These are phyloP conservation scores for Penicillium coprophilum DNA, from an alignment of 495 filamentous ascomycete genomes.

Conservation along the genomic window DNA sequence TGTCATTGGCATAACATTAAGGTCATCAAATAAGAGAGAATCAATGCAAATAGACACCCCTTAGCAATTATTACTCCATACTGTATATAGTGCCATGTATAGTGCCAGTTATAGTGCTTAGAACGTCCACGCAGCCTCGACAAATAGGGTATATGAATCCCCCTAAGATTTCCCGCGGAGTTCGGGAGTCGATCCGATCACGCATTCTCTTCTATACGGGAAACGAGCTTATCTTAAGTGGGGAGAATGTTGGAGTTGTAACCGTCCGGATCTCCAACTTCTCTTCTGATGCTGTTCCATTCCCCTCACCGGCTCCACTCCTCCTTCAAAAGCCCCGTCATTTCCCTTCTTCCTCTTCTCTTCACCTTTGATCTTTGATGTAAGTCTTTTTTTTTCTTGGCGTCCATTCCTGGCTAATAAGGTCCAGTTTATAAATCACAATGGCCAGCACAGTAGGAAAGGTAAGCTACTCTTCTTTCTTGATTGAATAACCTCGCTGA, in stretches of 20 bases:
- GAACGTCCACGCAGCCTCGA: background rate
- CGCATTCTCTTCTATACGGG: slow-evolving; percentile 14
- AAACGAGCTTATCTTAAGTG: slow-evolving; percentile 5
- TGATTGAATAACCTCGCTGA: slow-evolving; percentile 13
- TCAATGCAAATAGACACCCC: background rate
- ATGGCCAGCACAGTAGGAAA: slow-evolving; percentile 58
- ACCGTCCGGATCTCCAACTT: slow-evolving; percentile 12
- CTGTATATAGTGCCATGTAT: no score
- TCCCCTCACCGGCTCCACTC: slow-evolving; percentile 29
- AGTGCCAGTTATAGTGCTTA: background rate
- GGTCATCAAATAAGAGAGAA: background rate
- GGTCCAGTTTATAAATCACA: slow-evolving; percentile 5
- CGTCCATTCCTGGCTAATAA: background rate
- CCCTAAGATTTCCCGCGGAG: background rate
- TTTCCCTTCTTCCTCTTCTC: slow-evolving; percentile 9
- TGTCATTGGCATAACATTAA: background rate
- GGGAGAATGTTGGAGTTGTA: background rate
- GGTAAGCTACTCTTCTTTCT: slow-evolving; percentile 33
- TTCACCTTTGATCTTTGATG: slow-evolving; percentile 9
- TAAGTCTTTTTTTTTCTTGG: background rate
- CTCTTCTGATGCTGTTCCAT: background rate
- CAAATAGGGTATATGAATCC: background rate
- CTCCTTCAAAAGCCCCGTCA: slow-evolving; percentile 25
- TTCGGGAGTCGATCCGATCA: slow-evolving; percentile 8
- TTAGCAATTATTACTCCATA: background rate